Base-by-base conservation (phyloP, 495 filamentous ascomycete species). In the Aspergillus egyptiacus region DNA sequence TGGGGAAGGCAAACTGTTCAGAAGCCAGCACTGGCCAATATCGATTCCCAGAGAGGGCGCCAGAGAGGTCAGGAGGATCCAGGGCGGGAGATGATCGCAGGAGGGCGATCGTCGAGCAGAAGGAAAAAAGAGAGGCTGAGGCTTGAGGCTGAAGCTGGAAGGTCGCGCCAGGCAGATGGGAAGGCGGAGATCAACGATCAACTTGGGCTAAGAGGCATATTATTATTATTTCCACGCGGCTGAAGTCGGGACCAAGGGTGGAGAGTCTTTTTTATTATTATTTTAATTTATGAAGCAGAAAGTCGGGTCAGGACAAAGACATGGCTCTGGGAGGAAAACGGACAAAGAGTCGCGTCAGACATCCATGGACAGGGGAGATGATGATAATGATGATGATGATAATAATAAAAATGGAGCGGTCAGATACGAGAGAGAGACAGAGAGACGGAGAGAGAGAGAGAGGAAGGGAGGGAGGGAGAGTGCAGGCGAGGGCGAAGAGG, bases 1-100 rank as follows among this genome's bases (percentile, higher is more conserved):
- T 56, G 14, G 55, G 48, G 37, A 58, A 60, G 25, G 56, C 39
- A 35, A 63, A 58, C 23, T 63, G 50, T 19, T 61, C 52, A 48
- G 53, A 51, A 48, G 43, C 62, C 46, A 69, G 46, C n/a, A n/a
- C n/a, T 8, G 65, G 48, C 69, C 71, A 74, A 57, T 66, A 68
- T 65, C 69, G 68, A 67, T 59, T 66, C 52, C 63, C 66, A 62
- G 64, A 46, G 46, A 64, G 54, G 59, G 56, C 67, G 55, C 70
- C 67, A 46, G 65, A 58, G 58, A 63, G 51, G 58, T 62, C 70
- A 60, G 70, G 64, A 67, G 71, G 64, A 74, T 74, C 71, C 71
- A 74, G 71, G 9, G 41, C 41, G 66, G 64, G 65, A 67, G 61
- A 62, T 65, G 54, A 70, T 65, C 70, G 65, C 56, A 46, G 9